These are phyloP conservation scores for Pseudogymnoascus sp. DNA, from an alignment of 2,329 filamentous ascomycete species.

Conservation along the genomic window DNA sequence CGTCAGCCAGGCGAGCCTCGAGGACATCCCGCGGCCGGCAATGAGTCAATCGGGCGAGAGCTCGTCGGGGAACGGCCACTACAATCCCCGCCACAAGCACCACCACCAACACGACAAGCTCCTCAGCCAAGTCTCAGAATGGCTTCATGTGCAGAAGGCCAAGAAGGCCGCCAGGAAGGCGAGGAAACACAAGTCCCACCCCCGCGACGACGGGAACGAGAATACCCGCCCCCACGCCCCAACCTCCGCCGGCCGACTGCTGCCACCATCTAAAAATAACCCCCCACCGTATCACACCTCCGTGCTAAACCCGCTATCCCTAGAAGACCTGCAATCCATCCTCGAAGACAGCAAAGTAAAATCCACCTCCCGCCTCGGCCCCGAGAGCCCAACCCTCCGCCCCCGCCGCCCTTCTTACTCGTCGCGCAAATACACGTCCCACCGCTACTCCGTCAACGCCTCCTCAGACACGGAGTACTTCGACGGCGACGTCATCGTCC, in stretches of 20 bases:
- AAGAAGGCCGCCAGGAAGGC: slow-evolving; percentile 54
- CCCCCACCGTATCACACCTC: too few relatives aligned
- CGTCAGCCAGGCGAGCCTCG: slow-evolving; percentile 30
- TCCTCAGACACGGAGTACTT: slow-evolving; percentile 82
- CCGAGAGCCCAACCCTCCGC: slow-evolving; percentile 23
- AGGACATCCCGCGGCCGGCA: not conserved
- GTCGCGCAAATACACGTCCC: slow-evolving; percentile 15
- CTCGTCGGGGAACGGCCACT: slow-evolving; percentile 17
- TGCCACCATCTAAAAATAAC: too few relatives aligned
- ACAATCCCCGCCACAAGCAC: slow-evolving; percentile 13
- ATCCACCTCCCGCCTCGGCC: slow-evolving; percentile 27
- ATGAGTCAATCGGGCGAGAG: slow-evolving; percentile 15
- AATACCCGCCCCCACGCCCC: slow-evolving; percentile 14
- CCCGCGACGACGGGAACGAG: slow-evolving; percentile 13
- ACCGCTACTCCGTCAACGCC: slow-evolving; percentile 26
- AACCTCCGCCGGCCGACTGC: slow-evolving; percentile 38
- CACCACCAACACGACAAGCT: slow-evolving; percentile 43
- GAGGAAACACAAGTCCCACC: slow-evolving; percentile 33
- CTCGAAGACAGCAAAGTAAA: slow-evolving; percentile 45
- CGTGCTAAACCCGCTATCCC: too few relatives aligned
- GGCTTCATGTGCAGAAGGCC: slow-evolving; percentile 73
- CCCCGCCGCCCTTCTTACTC: slow-evolving; percentile 17
- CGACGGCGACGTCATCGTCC: slow-evolving; percentile 77
- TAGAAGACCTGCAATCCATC: slow-evolving; percentile 77
- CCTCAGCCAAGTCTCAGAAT: slow-evolving; percentile 69